Evolutionary conservation across 106 monocot species (phyloP).

Genomic region (Platanthera zijinensis): DNA sequence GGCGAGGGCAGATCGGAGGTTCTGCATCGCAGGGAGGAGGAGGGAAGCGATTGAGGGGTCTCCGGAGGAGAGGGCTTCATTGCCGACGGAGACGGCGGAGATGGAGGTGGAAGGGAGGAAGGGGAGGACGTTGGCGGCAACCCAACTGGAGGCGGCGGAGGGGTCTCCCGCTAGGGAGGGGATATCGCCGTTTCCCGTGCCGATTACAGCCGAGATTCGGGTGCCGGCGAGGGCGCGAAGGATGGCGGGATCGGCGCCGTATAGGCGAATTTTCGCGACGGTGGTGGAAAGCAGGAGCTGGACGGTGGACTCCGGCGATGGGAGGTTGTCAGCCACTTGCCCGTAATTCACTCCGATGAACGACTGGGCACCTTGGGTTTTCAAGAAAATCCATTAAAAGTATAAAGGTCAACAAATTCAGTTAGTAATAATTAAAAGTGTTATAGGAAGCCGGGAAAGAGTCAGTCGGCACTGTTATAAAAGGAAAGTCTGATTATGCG

Average conservation of each 20-base stretch:
- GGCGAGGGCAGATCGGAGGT: constrained; percentile 40
- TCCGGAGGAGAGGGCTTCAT: constrained; percentile 43
- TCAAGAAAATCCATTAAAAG: neutral
- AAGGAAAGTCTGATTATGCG: neutral
- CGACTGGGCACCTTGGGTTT: constrained; percentile 26
- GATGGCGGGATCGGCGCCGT: constrained; percentile 46
- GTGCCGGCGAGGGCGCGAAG: constrained; percentile 46
- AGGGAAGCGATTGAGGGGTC: constrained; percentile 32
- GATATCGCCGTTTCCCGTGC: constrained; percentile 54
- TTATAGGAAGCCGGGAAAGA: no score
- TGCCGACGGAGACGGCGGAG: constrained; percentile 56
- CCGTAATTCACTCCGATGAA: constrained; percentile 78
- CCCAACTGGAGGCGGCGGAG: constrained; percentile 43
- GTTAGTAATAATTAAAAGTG: no score
- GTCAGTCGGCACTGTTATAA: no score
- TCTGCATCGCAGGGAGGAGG: constrained; percentile 71
- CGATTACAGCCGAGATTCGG: constrained; percentile 49
- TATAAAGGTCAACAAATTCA: no score
- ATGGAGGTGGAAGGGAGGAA: constrained; percentile 50
- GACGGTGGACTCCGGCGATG: constrained; percentile 41
- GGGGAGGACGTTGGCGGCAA: constrained; percentile 51
- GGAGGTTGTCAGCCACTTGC: constrained; percentile 64
- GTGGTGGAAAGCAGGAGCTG: constrained; percentile 52
- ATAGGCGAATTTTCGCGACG: constrained; percentile 63
- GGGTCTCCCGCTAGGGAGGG: constrained; percentile 44